These are phyloP conservation scores for Nasturtium officinale DNA, from an alignment of 345 rosid genomes.

Conservation along the genomic window DNA sequence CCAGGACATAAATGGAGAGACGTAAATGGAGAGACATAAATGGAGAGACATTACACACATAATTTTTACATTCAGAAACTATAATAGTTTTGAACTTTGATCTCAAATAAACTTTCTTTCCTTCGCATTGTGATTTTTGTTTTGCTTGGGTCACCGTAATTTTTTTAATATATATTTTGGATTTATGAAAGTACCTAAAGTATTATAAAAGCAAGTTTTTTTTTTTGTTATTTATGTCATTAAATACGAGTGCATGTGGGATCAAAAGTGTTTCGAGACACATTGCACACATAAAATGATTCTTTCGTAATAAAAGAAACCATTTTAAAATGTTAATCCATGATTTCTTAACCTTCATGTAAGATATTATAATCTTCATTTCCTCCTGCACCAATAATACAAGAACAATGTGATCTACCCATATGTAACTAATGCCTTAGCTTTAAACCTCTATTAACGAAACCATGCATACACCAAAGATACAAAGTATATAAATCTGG, in stretches of 20 bases:
- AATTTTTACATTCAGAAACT: neutral
- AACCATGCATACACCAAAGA: neutral
- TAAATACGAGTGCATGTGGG: constrained; percentile 14
- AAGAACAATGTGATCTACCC: neutral
- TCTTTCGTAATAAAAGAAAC: neutral
- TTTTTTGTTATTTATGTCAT: neutral
- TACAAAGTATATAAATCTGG: neutral
- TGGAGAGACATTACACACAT: constrained; percentile 26
- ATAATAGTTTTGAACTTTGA: neutral
- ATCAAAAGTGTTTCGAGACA: neutral
- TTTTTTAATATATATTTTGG: constrained; percentile 3
- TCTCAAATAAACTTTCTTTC: constrained; percentile 15
- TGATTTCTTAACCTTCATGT: neutral
- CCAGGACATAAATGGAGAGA: constrained; percentile 29
- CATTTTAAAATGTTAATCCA: neutral
- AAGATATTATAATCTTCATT: neutral
- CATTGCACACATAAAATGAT: neutral
- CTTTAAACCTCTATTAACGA: neutral
- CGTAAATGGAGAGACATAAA: constrained; percentile 17
- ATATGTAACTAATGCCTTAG: neutral
- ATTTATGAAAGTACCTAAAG: neutral
- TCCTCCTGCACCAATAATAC: neutral
- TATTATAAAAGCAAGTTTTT: neutral
- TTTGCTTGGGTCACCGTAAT: neutral
- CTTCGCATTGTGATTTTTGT: neutral